Percentiles rank a stretch among this genome's conserved stretches.
Evolutionary conservation across 305 asterid species (phyloP).

Genomic region (Fraxinus platypoda): DNA sequence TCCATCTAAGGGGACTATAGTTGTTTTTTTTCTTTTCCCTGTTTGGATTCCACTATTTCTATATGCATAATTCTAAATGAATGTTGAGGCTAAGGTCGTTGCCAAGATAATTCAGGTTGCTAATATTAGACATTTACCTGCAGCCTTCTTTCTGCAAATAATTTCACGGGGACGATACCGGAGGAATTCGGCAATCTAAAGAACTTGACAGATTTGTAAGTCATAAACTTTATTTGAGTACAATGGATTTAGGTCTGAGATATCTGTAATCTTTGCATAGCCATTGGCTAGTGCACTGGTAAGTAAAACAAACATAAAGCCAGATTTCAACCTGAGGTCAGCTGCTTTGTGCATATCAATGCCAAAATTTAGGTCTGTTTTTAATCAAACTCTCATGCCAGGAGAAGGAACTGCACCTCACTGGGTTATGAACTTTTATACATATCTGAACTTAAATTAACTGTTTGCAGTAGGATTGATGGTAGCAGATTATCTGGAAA

Average conservation of each 20-base stretch:
- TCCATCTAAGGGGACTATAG: neutral
- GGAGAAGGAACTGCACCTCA: neutral
- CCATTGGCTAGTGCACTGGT: neutral
- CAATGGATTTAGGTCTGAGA: neutral
- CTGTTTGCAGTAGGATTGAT: slow-evolving; percentile 79
- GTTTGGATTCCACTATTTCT: neutral
- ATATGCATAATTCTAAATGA: neutral
- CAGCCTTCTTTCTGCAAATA: slow-evolving; percentile 78
- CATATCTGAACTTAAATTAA: slow-evolving; percentile 2
- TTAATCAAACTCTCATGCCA: neutral
- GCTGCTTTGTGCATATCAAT: slow-evolving; percentile 8
- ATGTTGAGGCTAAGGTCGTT: neutral
- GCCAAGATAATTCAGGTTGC: slow-evolving; percentile 11
- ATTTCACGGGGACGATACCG: slow-evolving; percentile 77
- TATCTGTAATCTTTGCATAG: neutral
- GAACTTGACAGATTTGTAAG: slow-evolving; percentile 86
- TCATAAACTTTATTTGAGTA: slow-evolving; percentile 11
- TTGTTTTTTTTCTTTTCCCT: neutral
- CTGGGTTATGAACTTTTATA: neutral
- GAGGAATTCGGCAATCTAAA: slow-evolving; percentile 45
- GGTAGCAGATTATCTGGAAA: slow-evolving; percentile 66
- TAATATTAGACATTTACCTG: slow-evolving; percentile 30
- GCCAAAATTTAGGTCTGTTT: neutral
- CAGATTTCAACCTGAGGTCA: neutral
- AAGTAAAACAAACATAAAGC: slow-evolving; percentile 1